Evolutionary conservation across 257 asterid genomes (phyloP).

Genomic region (Solanum gandarillasii): DNA sequence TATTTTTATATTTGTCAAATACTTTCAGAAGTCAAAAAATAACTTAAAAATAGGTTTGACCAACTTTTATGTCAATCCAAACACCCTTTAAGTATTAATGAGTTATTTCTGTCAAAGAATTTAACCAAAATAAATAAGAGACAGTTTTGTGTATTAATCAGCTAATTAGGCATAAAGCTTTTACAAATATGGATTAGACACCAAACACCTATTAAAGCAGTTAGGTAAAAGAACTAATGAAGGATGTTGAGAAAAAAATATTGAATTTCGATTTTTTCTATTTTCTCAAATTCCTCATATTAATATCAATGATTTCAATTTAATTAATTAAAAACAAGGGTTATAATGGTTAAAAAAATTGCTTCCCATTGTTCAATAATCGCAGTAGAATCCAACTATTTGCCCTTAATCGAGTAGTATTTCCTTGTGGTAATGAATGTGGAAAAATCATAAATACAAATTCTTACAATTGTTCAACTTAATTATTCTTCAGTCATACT

Average conservation of each 20-base stretch:
- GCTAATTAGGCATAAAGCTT: background rate
- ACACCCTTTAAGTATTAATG: background rate
- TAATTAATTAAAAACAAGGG: background rate
- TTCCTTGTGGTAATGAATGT: too few relatives aligned
- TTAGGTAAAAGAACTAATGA: background rate
- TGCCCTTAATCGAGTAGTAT: too few relatives aligned
- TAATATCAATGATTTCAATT: background rate
- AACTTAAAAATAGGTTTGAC: too few relatives aligned
- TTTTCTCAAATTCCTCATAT: background rate
- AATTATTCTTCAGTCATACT: too few relatives aligned
- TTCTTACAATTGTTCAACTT: too few relatives aligned
- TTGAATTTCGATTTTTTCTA: background rate
- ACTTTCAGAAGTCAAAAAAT: too few relatives aligned
- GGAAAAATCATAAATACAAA: too few relatives aligned
- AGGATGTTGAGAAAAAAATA: background rate
- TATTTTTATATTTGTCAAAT: too few relatives aligned
- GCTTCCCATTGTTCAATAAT: too few relatives aligned
- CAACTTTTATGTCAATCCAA: too few relatives aligned
- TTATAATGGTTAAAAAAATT: too few relatives aligned
- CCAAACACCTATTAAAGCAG: background rate
- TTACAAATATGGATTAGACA: background rate
- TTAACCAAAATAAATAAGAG: background rate
- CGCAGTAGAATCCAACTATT: background rate
- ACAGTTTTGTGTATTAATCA: background rate
- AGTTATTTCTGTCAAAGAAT: background rate